phyloP scores from a whole-genome alignment of 306 rosid species.

The Ormosia semicastrata region DNA sequence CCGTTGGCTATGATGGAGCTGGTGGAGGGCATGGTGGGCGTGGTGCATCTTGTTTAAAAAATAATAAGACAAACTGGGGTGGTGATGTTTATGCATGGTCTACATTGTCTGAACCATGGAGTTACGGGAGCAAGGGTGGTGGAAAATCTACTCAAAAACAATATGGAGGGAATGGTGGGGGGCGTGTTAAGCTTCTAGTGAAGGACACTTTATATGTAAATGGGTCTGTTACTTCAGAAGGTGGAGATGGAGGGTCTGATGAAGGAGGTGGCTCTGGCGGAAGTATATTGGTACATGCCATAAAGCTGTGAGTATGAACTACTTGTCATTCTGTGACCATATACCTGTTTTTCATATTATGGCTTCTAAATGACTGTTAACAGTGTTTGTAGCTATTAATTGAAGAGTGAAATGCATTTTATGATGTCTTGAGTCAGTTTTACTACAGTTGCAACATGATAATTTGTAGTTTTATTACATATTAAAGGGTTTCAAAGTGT shows the following conservation, averaged over 20 bases:
- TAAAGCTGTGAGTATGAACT: slow-evolving; percentile 80
- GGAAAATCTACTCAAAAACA: slow-evolving; percentile 53
- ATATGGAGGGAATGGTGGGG: slow-evolving; percentile 94
- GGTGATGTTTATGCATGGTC: slow-evolving; percentile 99
- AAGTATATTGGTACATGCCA: slow-evolving; percentile 72
- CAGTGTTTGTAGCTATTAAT: neutral
- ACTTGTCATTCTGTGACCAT: slow-evolving; percentile 18
- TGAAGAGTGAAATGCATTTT: slow-evolving; percentile 19
- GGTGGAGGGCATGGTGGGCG: slow-evolving; percentile 99
- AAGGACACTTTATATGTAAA: slow-evolving; percentile 66
- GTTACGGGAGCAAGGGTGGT: slow-evolving; percentile 95
- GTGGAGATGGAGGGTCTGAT: slow-evolving; percentile 80
- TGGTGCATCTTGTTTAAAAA: slow-evolving; percentile 90
- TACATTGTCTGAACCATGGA: slow-evolving; percentile 78
- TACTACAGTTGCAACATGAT: neutral
- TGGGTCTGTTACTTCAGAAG: slow-evolving; percentile 83
- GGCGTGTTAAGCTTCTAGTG: slow-evolving; percentile 74
- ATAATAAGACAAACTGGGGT: slow-evolving; percentile 85
- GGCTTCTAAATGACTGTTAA: slow-evolving; percentile 16
- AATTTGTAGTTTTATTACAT: slow-evolving; percentile 7
- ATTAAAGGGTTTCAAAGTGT: slow-evolving; percentile 5
- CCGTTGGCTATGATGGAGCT: slow-evolving; percentile 80
- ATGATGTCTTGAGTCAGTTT: slow-evolving; percentile 17
- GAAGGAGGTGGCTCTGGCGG: slow-evolving; percentile 99
- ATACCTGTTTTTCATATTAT: slow-evolving; percentile 19